These are phyloP conservation scores for Rubia peregrina DNA, from an alignment of 305 asterid genomes.

Conservation along the genomic window DNA sequence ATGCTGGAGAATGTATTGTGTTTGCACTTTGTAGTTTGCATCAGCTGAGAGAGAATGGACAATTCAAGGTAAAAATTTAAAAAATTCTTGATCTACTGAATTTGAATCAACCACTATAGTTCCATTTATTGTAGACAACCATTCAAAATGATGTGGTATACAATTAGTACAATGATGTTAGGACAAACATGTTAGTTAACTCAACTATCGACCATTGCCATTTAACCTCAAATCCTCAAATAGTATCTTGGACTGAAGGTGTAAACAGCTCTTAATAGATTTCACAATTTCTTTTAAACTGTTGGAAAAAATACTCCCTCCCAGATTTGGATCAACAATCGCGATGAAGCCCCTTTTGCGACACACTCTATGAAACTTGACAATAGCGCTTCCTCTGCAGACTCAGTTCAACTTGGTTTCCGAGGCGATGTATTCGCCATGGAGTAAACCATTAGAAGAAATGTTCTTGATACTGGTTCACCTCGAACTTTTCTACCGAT, in stretches of 20 bases:
- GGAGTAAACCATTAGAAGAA: constrained; percentile 83
- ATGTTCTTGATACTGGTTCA: constrained; percentile 76
- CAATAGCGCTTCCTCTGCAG: constrained; percentile 26
- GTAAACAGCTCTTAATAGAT: constrained; percentile 44
- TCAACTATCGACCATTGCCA: no score
- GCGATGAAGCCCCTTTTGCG: constrained; percentile 22
- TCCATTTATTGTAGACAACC: no score
- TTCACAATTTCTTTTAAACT: constrained; percentile 29
- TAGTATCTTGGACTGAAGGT: constrained; percentile 29
- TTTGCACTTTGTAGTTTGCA: no score
- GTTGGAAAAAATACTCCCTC: constrained; percentile 22
- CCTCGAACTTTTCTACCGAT: constrained; percentile 36
- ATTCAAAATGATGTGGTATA: no score
- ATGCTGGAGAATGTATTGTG: no score
- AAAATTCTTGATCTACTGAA: no score
- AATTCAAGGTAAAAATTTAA: no score
- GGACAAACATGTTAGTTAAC: no score
- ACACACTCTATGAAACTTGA: constrained; percentile 25
- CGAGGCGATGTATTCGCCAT: constrained; percentile 60
- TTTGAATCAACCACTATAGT: no score
- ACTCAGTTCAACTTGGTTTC: constrained; percentile 34
- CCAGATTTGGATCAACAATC: constrained; percentile 29
- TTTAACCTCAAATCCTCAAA: no score
- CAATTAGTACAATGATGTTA: no score
- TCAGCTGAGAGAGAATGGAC: no score